These are phyloP conservation scores for Rhododendron ovatum DNA, from an alignment of 148 eudicot genomes.

Conservation along the genomic window DNA sequence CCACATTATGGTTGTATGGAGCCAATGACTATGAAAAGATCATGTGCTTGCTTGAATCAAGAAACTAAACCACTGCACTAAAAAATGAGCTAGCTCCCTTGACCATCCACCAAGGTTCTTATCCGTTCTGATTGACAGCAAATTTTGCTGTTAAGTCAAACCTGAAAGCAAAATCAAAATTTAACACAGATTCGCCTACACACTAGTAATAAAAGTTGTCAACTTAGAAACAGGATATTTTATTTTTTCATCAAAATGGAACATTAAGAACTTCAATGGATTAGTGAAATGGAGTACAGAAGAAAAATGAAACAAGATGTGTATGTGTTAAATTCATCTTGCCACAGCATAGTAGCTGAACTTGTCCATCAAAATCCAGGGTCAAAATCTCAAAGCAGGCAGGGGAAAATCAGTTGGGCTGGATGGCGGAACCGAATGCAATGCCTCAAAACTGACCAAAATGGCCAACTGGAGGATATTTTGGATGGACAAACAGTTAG, in stretches of 20 bases:
- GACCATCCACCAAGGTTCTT: not conserved
- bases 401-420: not conserved
- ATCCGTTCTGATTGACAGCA: not conserved
- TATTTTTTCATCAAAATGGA: not conserved
- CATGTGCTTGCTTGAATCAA: not conserved
- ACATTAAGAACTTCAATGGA: not conserved
- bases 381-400: not conserved
- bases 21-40: slow-evolving; percentile 3
- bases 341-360: not conserved
- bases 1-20: slow-evolving; percentile 29
- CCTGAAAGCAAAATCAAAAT: slow-evolving; percentile 1
- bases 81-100: not conserved
- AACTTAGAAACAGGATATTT: not conserved
- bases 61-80: not conserved
- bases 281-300: not conserved
- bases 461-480: slow-evolving; percentile 2
- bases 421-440: not conserved
- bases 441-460: not conserved
- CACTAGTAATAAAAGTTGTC: not conserved
- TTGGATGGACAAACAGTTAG: not conserved
- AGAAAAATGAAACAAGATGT: not conserved
- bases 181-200: not conserved
- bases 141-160: not conserved
- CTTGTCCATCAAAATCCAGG: not conserved
- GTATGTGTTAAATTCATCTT: not conserved